phyloP scores from a whole-genome alignment of 75 land plant species.

The Cupressus sempervirens region DNA sequence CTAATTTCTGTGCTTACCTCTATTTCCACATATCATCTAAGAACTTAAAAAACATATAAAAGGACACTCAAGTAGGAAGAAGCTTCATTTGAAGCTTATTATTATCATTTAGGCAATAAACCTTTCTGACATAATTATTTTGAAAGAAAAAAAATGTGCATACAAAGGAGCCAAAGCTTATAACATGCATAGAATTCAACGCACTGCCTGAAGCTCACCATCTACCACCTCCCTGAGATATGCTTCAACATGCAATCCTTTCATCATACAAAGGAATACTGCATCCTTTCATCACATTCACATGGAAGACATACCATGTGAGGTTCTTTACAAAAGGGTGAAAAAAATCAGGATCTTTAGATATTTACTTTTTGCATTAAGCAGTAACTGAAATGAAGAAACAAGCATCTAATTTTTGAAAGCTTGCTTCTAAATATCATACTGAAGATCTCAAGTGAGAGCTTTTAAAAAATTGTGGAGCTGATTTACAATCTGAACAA shows the following conservation, averaged over 20 bases:
- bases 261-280: neutral
- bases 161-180: neutral
- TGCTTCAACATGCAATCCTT: neutral
- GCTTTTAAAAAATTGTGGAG: neutral
- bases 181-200: neutral
- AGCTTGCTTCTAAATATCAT: slow-evolving; percentile 1
- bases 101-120: neutral
- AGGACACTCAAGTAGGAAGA: neutral
- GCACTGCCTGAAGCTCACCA: neutral
- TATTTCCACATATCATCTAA: neutral
- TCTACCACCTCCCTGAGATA: neutral
- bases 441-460: neutral
- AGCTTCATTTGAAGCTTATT: neutral
- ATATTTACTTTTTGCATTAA: neutral
- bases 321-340: neutral
- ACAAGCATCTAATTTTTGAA: slow-evolving; percentile 1
- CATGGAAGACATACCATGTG: neutral
- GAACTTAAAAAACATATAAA: neutral
- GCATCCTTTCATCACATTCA: neutral
- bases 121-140: neutral
- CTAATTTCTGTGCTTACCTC: neutral
- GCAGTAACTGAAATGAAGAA: neutral
- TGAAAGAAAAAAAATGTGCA: neutral
- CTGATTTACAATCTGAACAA: neutral
- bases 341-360: neutral